Evolutionary conservation across 495 filamentous ascomycete species (phyloP).

Genomic region (Xylaria cubensis): DNA sequence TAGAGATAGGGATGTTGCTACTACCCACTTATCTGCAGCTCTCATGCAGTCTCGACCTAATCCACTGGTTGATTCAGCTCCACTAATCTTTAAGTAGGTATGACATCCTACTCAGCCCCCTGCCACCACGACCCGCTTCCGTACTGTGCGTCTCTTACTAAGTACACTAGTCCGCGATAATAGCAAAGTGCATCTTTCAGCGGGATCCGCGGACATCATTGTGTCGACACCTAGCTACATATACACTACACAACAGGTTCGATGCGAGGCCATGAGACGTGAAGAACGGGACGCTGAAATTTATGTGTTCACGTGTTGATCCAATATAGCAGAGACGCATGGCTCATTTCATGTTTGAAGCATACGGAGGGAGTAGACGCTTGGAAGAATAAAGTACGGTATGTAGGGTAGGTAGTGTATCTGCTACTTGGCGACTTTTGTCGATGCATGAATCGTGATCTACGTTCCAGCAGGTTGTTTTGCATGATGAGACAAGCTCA

Average conservation of each 20-base stretch:
- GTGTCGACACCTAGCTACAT: neutral
- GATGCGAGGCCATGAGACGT: neutral
- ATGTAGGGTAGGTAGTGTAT: neutral
- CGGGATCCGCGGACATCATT: neutral
- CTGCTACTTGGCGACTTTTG: neutral
- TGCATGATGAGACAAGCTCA: neutral
- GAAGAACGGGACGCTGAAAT: neutral
- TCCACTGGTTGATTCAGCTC: neutral
- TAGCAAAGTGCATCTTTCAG: neutral
- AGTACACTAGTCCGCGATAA: neutral
- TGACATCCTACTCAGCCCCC: neutral
- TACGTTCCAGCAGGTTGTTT: conserved; percentile 7
- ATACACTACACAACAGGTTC: neutral
- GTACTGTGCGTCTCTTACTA: neutral
- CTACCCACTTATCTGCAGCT: conserved; percentile 10
- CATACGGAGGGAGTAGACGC: neutral
- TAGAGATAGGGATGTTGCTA: conserved; percentile 7
- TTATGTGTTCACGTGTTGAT: neutral
- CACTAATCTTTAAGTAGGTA: neutral
- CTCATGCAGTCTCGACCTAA: conserved; percentile 7
- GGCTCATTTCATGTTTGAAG: neutral
- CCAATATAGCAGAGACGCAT: neutral
- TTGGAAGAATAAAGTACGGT: neutral
- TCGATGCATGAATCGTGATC: conserved; percentile 12
- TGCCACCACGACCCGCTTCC: neutral